A percentile compares a stretch with the other conserved stretches of the same genome.
Conservation (phyloP, 192 early-diverging fungal species). For the Cetraspora pellucida region DNA sequence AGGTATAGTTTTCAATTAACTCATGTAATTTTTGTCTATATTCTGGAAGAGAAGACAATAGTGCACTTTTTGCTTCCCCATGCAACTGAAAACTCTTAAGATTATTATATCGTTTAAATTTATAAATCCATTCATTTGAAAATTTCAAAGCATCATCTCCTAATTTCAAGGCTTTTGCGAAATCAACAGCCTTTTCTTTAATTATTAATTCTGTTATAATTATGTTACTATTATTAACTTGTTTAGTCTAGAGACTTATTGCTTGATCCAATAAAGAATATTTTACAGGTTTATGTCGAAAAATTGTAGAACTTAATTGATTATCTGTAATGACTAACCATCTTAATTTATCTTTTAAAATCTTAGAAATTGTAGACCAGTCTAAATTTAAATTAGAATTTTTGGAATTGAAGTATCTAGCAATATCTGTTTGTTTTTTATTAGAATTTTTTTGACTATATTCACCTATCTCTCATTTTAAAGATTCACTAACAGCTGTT, state of each 20-base stretch:
- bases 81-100: neutral
- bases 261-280: neutral
- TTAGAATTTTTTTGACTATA: neutral
- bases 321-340: neutral
- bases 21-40: neutral
- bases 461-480: neutral
- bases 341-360: neutral
- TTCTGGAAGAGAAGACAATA: neutral
- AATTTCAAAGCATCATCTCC: neutral
- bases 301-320: neutral
- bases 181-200: neutral
- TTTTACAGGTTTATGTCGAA: neutral
- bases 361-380: neutral
- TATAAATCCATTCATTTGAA: neutral
- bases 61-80: neutral
- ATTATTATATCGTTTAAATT: neutral
- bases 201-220: neutral
- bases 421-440: neutral
- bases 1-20: neutral
- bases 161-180: neutral
- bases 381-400: neutral
- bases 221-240: neutral
- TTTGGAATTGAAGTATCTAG: neutral
- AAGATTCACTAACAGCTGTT: neutral
- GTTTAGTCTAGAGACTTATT: neutral